Percentiles rank a stretch among this genome's conserved stretches.
Conservation (phyloP, 2,329 filamentous ascomycete genomes). For the Dactylellina leptospora region DNA sequence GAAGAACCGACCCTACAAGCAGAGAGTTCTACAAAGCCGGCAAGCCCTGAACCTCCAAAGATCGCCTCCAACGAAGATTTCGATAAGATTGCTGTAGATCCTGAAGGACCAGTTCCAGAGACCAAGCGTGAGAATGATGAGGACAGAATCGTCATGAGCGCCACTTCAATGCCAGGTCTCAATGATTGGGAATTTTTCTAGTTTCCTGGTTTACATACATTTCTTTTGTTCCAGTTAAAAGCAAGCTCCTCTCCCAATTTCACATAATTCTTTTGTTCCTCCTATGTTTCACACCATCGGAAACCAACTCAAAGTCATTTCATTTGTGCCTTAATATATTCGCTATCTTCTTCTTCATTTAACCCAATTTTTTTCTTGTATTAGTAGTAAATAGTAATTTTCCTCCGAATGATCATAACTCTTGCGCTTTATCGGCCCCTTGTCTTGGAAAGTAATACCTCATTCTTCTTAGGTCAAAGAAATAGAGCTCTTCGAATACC, state of each 20-base stretch:
- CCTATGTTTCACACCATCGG: not conserved
- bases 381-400: conserved; percentile 2
- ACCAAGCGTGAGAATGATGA: conserved; percentile 17
- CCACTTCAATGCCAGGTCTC: conserved; percentile 33
- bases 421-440: not conserved
- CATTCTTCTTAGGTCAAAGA: conserved; percentile 26
- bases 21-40: conserved; percentile 21
- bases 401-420: not conserved
- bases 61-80: conserved; percentile 28
- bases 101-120: conserved; percentile 48
- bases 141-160: conserved; percentile 51
- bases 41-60: conserved; percentile 22
- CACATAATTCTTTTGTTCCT: not conserved
- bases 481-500: conserved; percentile 49
- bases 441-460: not conserved
- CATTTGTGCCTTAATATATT: conserved; percentile 4
- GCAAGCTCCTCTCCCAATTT: conserved; percentile 17
- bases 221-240: conserved; percentile 23
- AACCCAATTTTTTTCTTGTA: not conserved
- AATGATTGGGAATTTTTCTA: conserved; percentile 50
- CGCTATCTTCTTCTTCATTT: not conserved
- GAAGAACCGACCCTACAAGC: conserved; percentile 17
- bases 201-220: too few relatives aligned
- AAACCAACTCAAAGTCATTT: not conserved
- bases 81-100: conserved; percentile 49